Evolutionary conservation across 1,139 yeast species (phyloP).

Genomic region (Nakaseomyces glabratus): DNA sequence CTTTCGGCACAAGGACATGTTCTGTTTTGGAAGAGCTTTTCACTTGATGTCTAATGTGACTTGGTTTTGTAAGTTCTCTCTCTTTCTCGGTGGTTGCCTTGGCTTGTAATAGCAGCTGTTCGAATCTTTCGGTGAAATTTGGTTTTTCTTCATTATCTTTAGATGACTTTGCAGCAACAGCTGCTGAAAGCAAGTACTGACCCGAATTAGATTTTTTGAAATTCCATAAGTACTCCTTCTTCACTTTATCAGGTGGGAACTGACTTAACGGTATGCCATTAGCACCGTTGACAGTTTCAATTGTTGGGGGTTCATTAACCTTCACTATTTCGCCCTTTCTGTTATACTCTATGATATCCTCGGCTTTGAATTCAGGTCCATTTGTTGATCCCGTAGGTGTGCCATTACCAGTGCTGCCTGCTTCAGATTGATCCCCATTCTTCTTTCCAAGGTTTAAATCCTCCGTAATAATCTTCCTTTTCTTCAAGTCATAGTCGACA

Average conservation of each 20-base stretch:
- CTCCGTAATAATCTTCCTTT: constrained; percentile 24
- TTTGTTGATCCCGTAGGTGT: constrained; percentile 6
- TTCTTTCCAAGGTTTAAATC: constrained; percentile 16
- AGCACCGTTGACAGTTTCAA: constrained; percentile 23
- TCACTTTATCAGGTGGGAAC: constrained; percentile 27
- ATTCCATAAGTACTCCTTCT: constrained; percentile 26
- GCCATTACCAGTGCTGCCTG: not conserved
- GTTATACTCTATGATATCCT: constrained; percentile 16
- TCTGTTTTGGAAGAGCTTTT: constrained; percentile 8
- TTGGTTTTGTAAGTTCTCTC: constrained; percentile 16
- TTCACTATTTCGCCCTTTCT: constrained; percentile 18
- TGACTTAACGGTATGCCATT: constrained; percentile 27
- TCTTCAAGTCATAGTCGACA: constrained; percentile 28
- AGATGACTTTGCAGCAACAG: constrained; percentile 1
- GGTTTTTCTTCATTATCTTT: constrained; percentile 5
- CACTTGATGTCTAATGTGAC: constrained; percentile 18
- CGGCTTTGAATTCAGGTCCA: constrained; percentile 5
- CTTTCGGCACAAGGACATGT: constrained; percentile 11
- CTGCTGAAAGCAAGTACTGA: not conserved
- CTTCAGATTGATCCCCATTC: not conserved
- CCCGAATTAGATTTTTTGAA: constrained; percentile 15
- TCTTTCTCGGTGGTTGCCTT: constrained; percentile 19
- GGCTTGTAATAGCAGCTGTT: constrained; percentile 14
- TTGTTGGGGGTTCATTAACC: constrained; percentile 20
- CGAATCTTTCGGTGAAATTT: constrained; percentile 7